Percentiles rank a stretch among this genome's conserved stretches.
These are phyloP conservation scores for Hypoxylon subgilvum DNA, from an alignment of 495 filamentous ascomycete genomes.

Conservation along the genomic window DNA sequence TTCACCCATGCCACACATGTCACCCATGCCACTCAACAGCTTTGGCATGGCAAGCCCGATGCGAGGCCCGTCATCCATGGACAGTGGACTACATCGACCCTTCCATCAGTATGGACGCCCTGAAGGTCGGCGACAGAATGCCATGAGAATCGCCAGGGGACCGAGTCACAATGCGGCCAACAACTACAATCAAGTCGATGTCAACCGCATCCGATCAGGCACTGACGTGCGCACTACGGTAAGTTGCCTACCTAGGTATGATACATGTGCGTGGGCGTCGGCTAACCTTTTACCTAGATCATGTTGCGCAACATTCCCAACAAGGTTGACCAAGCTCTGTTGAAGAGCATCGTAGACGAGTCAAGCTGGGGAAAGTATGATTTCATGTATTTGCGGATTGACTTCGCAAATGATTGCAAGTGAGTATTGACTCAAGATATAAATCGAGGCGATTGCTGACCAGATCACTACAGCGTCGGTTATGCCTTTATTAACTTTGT, in stretches of 20 bases:
- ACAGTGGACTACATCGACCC: constrained; percentile 37
- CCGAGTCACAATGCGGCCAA: constrained; percentile 50
- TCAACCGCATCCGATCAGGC: constrained; percentile 67
- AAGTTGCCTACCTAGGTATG: constrained; percentile 39
- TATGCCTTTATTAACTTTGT: constrained; percentile 98
- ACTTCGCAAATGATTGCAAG: constrained; percentile 91
- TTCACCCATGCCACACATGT: too few species aligned
- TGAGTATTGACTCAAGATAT: constrained; percentile 49
- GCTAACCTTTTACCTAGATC: constrained; percentile 63
- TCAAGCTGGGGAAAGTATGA: constrained; percentile 83
- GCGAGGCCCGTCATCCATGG: constrained; percentile 28
- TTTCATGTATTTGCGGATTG: constrained; percentile 94
- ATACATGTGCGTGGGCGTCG: background rate
- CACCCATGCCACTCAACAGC: too few species aligned
- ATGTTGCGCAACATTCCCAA: constrained; percentile 98
- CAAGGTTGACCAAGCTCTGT: constrained; percentile 78
- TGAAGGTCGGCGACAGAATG: constrained; percentile 50
- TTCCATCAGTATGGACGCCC: constrained; percentile 38
- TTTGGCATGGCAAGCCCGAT: constrained; percentile 45
- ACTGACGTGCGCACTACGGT: constrained; percentile 77
- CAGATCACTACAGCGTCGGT: constrained; percentile 70
- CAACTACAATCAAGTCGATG: constrained; percentile 72
- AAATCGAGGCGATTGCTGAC: constrained; percentile 38
- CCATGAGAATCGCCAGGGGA: constrained; percentile 46
- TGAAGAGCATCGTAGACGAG: constrained; percentile 81